These are phyloP conservation scores for Pinus tabuliformis DNA, from an alignment of 75 land plant genomes.

Conservation along the genomic window DNA sequence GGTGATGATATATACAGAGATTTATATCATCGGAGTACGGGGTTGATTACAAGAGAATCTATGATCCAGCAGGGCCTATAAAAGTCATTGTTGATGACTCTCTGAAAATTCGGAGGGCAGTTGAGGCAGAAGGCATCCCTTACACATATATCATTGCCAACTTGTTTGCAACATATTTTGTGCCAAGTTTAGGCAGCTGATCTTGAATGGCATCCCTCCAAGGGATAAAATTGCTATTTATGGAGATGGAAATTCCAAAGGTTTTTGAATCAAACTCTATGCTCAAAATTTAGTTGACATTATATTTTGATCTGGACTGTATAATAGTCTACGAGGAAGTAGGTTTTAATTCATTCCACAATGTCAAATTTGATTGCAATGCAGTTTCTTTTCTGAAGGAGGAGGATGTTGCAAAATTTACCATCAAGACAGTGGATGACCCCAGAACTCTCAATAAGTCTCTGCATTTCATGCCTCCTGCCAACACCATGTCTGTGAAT, in stretches of 20 bases:
- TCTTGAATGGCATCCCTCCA: conserved; percentile 25
- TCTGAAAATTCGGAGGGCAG: conserved; percentile 29
- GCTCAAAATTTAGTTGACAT: too few relatives aligned
- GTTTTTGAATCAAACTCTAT: not conserved
- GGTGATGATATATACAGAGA: conserved; percentile 24
- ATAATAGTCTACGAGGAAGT: too few relatives aligned
- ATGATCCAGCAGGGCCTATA: conserved; percentile 32
- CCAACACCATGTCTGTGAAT: conserved; percentile 6
- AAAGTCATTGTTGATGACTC: conserved; percentile 23
- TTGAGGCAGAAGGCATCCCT: conserved; percentile 60
- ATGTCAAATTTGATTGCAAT: not conserved
- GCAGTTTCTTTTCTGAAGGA: too few relatives aligned
- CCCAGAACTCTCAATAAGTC: conserved; percentile 10
- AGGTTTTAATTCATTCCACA: too few relatives aligned
- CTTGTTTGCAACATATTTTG: conserved; percentile 33
- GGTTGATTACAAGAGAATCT: conserved; percentile 31
- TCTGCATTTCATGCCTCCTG: conserved; percentile 11
- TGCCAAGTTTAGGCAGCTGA: conserved; percentile 30
- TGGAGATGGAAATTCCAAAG: conserved; percentile 39
- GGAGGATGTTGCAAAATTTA: conserved; percentile 15
- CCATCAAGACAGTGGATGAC: conserved; percentile 22
- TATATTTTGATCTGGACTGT: too few relatives aligned
- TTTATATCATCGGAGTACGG: conserved; percentile 69
- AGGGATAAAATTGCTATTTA: conserved; percentile 47
- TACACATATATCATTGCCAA: conserved; percentile 42